Evolutionary conservation across 1,139 yeast species (phyloP), one percentile per base, ranked within the genome.

Genomic region (Tardiomyces depauwii): DNA sequence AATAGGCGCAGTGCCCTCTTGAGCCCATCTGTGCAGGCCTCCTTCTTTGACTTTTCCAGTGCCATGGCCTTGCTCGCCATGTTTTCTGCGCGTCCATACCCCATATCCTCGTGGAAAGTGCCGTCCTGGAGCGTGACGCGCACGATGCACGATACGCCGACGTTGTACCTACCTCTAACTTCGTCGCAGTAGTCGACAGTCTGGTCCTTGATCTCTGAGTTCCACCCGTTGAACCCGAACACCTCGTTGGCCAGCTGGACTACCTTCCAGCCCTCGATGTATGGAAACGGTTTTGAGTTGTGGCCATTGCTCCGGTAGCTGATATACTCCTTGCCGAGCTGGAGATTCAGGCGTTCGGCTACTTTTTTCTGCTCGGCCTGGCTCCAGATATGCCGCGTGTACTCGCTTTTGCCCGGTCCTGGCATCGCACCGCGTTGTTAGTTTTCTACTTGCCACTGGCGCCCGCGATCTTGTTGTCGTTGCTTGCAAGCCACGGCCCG

Each of bases 311-410:
- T 81, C 40, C 97, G 72, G 44, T 78, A 77, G 39, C 95, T 80
- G 30, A 91, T 80, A 58, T 78, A 89, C 62, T 89, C 97, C 0
- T 97, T 96, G 0, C 98, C 98, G 16, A 55, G 50, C 23, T 45
- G 42, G 43, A 44, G 51, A 11, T 41, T 42, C 23, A 55, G 50
- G 43, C 52, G 52, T 18, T 38, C 42, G 4, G 49, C 53, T 7
- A 46, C 39, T n/a, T 18, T 38, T 21, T 44, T 44, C 16, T 14
- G n/a, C 10, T 30, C 36, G 10, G n/a, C 3, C n/a, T 30, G n/a
- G 16, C 36, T 30, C 36, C 36, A 30, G 16, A 30, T 30, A 14
- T 30, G 36, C 10, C 36, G 36, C n/a, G 10, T 11, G 16, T 30
- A 30, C 5, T 30, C 36, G 11, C 36, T 14, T 14, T 30, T 30